Evolutionary conservation across 2,329 filamentous ascomycete species (phyloP).

Genomic region (Sporothrix brunneoviolacea): DNA sequence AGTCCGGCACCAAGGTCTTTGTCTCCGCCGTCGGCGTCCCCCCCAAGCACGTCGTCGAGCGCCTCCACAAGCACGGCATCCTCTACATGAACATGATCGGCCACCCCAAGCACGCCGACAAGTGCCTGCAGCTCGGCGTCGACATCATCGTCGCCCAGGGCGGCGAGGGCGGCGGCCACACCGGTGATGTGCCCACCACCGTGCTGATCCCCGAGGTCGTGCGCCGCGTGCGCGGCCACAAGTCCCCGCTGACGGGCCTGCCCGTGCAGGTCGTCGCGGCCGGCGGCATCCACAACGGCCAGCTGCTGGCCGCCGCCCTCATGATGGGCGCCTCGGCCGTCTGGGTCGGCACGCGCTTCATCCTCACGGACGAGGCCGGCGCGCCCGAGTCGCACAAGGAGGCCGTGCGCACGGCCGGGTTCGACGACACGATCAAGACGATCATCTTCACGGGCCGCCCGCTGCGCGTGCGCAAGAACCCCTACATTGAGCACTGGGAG

Average conservation of each 20-base stretch:
- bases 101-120: constrained; percentile 97
- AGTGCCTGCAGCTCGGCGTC: constrained; percentile 84
- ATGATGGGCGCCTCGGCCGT: constrained; percentile 90
- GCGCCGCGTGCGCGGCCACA: constrained; percentile 71
- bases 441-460: constrained; percentile 98
- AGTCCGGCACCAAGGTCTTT: constrained; percentile 84
- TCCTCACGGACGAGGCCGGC: constrained; percentile 88
- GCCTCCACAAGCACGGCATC: constrained; percentile 78
- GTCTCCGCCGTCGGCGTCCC: constrained; percentile 95
- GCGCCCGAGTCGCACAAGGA: constrained; percentile 93
- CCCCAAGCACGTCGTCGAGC: constrained; percentile 80
- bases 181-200: constrained; percentile 85
- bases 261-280: constrained; percentile 90
- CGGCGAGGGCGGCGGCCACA: constrained; percentile 95
- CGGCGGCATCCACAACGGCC: constrained; percentile 89
- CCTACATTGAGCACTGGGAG: constrained; percentile 96
- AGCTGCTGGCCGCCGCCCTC: constrained; percentile 79
- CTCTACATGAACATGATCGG: constrained; percentile 99
- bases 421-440: constrained; percentile 93
- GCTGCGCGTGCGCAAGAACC: constrained; percentile 85
- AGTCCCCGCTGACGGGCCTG: constrained; percentile 76
- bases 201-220: constrained; percentile 90
- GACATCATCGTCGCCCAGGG: constrained; percentile 99
- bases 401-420: constrained; percentile 81
- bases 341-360: constrained; percentile 96